Conservation (phyloP, 2,329 filamentous ascomycete genomes). For the Calonectria honghensis region DNA sequence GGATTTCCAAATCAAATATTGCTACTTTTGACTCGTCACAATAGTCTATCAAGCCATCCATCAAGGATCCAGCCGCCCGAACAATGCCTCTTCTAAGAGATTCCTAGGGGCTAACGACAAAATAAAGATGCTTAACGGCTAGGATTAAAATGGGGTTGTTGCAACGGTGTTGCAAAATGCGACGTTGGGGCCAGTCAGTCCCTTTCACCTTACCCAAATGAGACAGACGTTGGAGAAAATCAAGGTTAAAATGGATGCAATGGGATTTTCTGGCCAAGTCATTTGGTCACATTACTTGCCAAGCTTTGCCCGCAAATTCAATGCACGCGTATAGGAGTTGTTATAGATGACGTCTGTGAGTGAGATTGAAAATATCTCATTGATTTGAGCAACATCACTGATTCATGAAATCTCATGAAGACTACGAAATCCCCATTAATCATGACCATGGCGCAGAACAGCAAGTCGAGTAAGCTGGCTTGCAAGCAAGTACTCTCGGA, state of each 20-base stretch:
- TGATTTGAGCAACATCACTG: not conserved
- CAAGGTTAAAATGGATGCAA: not conserved
- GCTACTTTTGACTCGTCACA: not conserved
- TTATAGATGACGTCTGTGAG: not conserved
- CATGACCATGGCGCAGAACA: constrained; percentile 11
- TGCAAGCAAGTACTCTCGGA: not conserved
- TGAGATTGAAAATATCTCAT: not conserved
- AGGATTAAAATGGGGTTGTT: not conserved
- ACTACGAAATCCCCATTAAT: not conserved
- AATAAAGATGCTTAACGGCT: not conserved
- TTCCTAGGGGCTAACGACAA: not conserved
- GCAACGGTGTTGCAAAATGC: not conserved
- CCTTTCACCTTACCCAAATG: not conserved
- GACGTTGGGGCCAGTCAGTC: not conserved
- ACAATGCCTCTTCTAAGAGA: not conserved
- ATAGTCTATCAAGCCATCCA: not conserved
- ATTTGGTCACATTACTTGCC: not conserved
- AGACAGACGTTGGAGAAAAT: not conserved
- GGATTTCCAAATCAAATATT: not conserved
- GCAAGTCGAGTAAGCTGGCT: constrained; percentile 18
- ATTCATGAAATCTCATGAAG: not conserved
- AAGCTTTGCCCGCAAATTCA: not conserved
- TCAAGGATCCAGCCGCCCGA: not conserved
- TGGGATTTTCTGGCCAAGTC: not conserved
- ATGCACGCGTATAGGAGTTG: not conserved